Evolutionary conservation across 225 moss, liverwort and hornwort genomes (phyloP), one percentile per base, ranked within the genome.

Genomic region (Antitrichia curtipendula): DNA sequence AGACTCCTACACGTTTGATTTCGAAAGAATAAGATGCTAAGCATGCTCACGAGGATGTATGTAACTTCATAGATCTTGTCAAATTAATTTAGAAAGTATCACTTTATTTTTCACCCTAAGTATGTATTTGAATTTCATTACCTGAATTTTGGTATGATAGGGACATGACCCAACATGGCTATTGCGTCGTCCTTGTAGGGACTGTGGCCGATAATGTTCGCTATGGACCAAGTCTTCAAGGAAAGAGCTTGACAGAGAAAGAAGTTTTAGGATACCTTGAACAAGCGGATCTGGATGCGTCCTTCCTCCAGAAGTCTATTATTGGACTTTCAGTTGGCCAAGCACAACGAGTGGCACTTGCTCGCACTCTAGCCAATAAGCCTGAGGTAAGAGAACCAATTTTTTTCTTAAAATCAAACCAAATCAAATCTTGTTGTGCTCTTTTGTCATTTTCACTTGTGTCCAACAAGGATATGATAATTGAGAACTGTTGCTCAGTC

Each of bases 261-360:
- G 93, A 93, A 40, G 82, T 95, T 81, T 75, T 91, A 86, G 94
- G 84, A 61, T 90, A 88, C 24, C 93, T 96, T 62, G 84, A 77
- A 36, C 95, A 92, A 89, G 95, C 92, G 40, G 96, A 95, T 77
- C 84, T 94, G 25, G 91, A 93, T 89, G 66, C 75, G 10, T 85
- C 85, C 82, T 94, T 95, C 91, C 63, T 86, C 41, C 84, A 89
- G 34, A 96, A 93, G 73, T 92, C 94, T 34, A 52, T 91, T 34
- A 87, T 89, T 81, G 96, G 94, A 77, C 90, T 96, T 64, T 96
- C 95, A 47, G 94, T 95, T 75, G 95, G 95, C 71, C 94, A 96
- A 90, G 93, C 95, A 69, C 95, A 96, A 79, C 90, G 95, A 88
- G 96, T 96, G 75, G 94, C 94, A 82, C 95, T 96, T 23, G 95